A percentile compares a stretch with the other conserved stretches of the same genome.
These are phyloP conservation scores for Saccharomycopsis olivae DNA, from an alignment of 805 yeast genomes.

Conservation along the genomic window DNA sequence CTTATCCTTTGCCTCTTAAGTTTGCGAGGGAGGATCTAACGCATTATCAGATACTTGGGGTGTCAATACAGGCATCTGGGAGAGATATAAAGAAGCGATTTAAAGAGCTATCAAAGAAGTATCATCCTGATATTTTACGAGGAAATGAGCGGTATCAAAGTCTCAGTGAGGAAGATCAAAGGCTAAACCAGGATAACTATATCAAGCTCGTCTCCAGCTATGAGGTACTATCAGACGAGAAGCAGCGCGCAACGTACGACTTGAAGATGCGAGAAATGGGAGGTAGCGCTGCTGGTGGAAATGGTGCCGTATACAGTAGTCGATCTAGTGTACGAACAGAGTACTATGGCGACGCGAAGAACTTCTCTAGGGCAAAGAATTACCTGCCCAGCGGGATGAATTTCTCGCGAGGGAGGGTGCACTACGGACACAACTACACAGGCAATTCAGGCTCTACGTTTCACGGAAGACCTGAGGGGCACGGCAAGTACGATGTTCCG, in stretches of 20 bases:
- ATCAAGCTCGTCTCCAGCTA: constrained; percentile 33
- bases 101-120: constrained; percentile 31
- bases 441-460: constrained; percentile 19
- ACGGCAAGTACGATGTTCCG: constrained; percentile 30
- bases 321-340: constrained; percentile 18
- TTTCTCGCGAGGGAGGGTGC: constrained; percentile 18
- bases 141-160: constrained; percentile 23
- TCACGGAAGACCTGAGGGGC: constrained; percentile 29
- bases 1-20: neutral
- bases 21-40: neutral
- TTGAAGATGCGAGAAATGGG: constrained; percentile 19
- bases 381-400: constrained; percentile 14
- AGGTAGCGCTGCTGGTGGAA: neutral
- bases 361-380: constrained; percentile 22
- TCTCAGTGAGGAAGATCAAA: constrained; percentile 27
- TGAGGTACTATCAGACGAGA: constrained; percentile 30
- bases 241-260: constrained; percentile 30
- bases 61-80: constrained; percentile 24
- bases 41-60: constrained; percentile 7
- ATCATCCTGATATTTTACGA: constrained; percentile 32
- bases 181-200: constrained; percentile 27
- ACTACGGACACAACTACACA: constrained; percentile 19
- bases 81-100: constrained; percentile 33
- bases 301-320: neutral
- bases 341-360: constrained; percentile 31